Base-by-base conservation (phyloP, 495 filamentous ascomycete genomes). In the Xylaria palmicola region DNA sequence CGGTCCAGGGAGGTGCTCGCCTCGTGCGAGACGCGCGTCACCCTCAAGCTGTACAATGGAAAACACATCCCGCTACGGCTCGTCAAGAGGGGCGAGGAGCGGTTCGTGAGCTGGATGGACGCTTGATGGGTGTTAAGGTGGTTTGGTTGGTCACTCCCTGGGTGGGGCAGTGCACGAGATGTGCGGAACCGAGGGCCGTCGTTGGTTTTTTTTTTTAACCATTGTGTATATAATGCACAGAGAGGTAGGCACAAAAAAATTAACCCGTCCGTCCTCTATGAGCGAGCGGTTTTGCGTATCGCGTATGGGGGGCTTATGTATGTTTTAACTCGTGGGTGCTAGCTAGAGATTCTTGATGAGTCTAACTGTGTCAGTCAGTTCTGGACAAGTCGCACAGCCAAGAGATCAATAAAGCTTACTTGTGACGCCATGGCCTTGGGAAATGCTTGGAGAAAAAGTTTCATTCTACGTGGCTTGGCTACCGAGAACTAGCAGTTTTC, bases 81-180 rank as follows among this genome's bases (percentile, higher is more conserved):
- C 24, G 86, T 88, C 6, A 82, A 64, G 76, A 81, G 85, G 62
- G 88, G 88, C 3, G 69, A 74, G 29, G 87, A 90, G 78, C 71
- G 80, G 62, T 89, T 89, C 66, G 69, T 80, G 48, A 53, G 68
- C 66, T 79, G 71, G 62, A 56, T 65, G 41, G 75, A 75, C 19
- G 59, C n/a, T 47, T 72, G 43, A 66, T 24, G 1, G 26, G 17
- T n/a, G n/a, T n/a, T n/a, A 22, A 41, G 48, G 29, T 27, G 15
- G 15, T 12, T 24, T 4, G n/a, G 44, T 15, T 8, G 9, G 17
- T 3, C 13, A 15, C 4, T 50, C 15, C 24, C 1, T 24, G 19
- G 27, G 32, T 34, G 32, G 10, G 32, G 32, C 6, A 10, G 19
- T 50, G 29, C 29, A 50, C 32, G 29, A 32, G n/a, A 50, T 19